Evolutionary conservation across 2,329 filamentous ascomycete species (phyloP).

Genomic region (Xylariaceae sp.): DNA sequence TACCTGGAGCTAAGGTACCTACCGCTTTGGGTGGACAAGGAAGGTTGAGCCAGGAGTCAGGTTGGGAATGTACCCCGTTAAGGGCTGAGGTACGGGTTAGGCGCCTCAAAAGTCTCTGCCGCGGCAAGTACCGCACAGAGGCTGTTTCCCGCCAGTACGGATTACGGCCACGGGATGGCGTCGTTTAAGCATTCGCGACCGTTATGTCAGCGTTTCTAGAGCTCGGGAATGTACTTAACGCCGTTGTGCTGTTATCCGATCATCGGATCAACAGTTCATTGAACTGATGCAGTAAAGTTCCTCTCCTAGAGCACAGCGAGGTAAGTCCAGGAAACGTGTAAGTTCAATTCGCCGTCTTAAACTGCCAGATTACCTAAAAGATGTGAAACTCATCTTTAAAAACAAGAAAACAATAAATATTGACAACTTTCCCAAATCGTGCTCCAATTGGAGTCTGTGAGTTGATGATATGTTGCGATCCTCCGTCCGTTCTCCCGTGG

Average conservation of each 20-base stretch:
- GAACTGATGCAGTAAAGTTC: not conserved
- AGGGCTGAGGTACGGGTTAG: not conserved
- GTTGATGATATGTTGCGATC: conserved; percentile 31
- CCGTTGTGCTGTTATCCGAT: conserved; percentile 18
- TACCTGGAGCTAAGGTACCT: too few species aligned
- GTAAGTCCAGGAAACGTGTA: not conserved
- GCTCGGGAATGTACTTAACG: not conserved
- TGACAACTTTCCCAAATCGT: not conserved
- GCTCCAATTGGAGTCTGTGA: not conserved
- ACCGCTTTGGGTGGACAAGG: too few species aligned
- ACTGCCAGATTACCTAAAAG: not conserved
- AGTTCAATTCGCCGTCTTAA: conserved; percentile 2
- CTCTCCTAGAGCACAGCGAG: not conserved
- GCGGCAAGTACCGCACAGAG: not conserved
- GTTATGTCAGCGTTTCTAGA: not conserved
- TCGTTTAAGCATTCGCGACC: conserved; percentile 10
- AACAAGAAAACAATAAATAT: not conserved
- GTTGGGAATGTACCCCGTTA: not conserved
- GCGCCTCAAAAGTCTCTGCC: not conserved
- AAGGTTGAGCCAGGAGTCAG: not conserved
- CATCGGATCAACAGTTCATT: conserved; percentile 17
- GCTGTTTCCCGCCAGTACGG: too few species aligned
- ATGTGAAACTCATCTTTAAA: not conserved
- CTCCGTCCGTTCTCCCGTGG: conserved; percentile 48
- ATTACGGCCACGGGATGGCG: not conserved